Conservation (phyloP, 495 filamentous ascomycete genomes). For the Aspergillus baeticus region DNA sequence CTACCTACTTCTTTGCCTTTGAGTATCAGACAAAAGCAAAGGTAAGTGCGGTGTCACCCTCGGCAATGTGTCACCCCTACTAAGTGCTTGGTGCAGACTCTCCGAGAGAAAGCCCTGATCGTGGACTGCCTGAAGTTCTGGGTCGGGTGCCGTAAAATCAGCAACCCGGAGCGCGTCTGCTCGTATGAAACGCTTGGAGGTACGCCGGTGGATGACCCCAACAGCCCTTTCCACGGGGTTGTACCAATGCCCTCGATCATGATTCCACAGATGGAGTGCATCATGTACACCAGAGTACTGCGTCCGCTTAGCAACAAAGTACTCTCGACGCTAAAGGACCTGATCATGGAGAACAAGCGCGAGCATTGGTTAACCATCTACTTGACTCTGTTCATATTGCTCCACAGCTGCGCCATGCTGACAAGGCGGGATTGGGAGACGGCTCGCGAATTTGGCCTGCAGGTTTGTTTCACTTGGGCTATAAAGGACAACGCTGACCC, state of each 20-base stretch:
- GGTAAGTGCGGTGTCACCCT: slow-evolving; percentile 1
- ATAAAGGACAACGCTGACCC: background rate
- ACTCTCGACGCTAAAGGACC: slow-evolving; percentile 7
- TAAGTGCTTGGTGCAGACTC: slow-evolving; percentile 2
- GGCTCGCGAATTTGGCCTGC: slow-evolving; percentile 7
- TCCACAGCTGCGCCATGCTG: slow-evolving; percentile 13
- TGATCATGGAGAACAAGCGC: slow-evolving; percentile 16
- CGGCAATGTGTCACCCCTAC: background rate
- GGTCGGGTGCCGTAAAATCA: slow-evolving; percentile 14
- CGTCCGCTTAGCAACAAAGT: slow-evolving; percentile 9
- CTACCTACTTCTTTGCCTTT: slow-evolving; percentile 13
- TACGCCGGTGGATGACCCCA: slow-evolving; percentile 5
- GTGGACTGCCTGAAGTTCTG: slow-evolving; percentile 11
- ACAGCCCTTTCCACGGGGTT: slow-evolving; percentile 6
- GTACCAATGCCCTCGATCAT: slow-evolving; percentile 13
- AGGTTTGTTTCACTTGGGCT: slow-evolving; percentile 6
- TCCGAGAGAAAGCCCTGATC: slow-evolving; percentile 10
- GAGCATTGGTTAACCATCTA: slow-evolving; percentile 17
- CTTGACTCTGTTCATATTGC: slow-evolving; percentile 10
- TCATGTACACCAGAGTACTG: slow-evolving; percentile 14
- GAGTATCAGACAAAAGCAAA: slow-evolving; percentile 14
- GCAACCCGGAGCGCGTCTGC: slow-evolving; percentile 9
- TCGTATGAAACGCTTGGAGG: slow-evolving; percentile 4
- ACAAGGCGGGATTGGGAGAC: slow-evolving; percentile 15
- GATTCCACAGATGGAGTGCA: slow-evolving; percentile 17